Base-by-base conservation (phyloP, 148 eudicot genomes). In the Chenopodium album region DNA sequence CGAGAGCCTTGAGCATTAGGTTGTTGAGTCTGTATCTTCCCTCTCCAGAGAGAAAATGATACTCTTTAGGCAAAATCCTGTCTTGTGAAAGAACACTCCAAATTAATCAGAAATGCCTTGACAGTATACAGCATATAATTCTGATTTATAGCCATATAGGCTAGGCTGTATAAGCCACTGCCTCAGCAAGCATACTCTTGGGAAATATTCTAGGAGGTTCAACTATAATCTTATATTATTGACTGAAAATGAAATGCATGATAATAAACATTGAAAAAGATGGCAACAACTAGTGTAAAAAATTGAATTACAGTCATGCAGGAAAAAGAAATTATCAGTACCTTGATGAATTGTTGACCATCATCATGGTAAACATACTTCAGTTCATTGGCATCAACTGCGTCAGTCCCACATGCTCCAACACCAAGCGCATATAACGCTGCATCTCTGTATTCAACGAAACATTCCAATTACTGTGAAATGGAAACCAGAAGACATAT, bases 371-470 rank as follows among this genome's bases (percentile, higher is more conserved):
- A 96, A 83, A 90, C 93, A 88, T 89, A 94, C 82, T 94, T 96
- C 84, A 96, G 93, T 88, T 96, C 99, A 68, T 86, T 78, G 41
- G 79, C 77, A 86, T 96, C 97, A 37, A 92, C 85, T 31, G 98
- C 97, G 73, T 96, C 89, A 73, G 79, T 91, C 44, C 91, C 91
- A 73, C 99, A 96, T 76, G 95, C 98, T 76, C 99, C 99, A 52
- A 96, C 81, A 32, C 99, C 99, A 64, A 96, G 92, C 9, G 98
- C 98, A 86, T 96, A 96, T 5, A 96, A 70, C 22, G 95, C 97
- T 68, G 83, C 95, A 86, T 96, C 99, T 88, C 99, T 95, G 86
- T 79, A 74, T 68, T 48, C 62, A 78, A 77, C 77, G 52, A 69
- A 64, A 78, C 32, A 64, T 19, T 46, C 75, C 64, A 71, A 23